A percentile compares a stretch with the other conserved stretches of the same genome.
These are phyloP conservation scores for Daedaleopsis nitida DNA, from an alignment of 768 basidiomycete species.

Conservation along the genomic window DNA sequence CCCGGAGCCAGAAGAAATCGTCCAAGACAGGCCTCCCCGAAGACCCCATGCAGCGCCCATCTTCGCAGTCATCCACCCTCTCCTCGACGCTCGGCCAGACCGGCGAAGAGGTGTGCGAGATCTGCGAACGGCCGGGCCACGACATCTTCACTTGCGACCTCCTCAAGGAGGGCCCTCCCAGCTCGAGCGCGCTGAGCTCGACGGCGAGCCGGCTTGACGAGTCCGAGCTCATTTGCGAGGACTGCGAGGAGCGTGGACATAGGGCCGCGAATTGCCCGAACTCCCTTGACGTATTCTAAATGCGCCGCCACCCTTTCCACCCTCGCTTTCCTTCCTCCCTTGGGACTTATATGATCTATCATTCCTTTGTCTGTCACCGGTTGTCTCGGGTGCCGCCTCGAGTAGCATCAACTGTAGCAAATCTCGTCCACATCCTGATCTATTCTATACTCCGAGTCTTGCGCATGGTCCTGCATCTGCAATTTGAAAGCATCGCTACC, in stretches of 20 bases:
- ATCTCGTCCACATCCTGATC: not conserved
- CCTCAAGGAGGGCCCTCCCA: constrained; percentile 54
- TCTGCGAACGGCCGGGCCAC: constrained; percentile 83
- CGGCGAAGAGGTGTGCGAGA: constrained; percentile 66
- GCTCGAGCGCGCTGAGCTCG: constrained; percentile 21
- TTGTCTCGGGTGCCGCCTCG: no score
- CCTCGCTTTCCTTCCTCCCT: no score
- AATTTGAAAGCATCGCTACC: constrained; percentile 12
- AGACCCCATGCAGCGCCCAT: constrained; percentile 13
- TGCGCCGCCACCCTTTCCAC: not conserved
- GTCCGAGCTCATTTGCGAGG: constrained; percentile 67
- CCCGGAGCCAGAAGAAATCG: constrained; percentile 59
- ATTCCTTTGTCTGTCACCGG: not conserved
- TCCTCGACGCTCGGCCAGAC: constrained; percentile 21
- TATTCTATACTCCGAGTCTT: not conserved
- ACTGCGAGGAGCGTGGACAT: constrained; percentile 84
- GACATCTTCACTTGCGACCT: constrained; percentile 85
- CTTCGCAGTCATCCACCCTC: constrained; percentile 18
- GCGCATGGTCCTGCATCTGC: not conserved
- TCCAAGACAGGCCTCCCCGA: constrained; percentile 48
- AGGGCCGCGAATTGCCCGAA: constrained; percentile 77
- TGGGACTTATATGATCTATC: not conserved
- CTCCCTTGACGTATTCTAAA: constrained; percentile 83
- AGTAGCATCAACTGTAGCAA: no score
- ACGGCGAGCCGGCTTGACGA: constrained; percentile 9